Percentiles rank a stretch among this genome's conserved stretches.
Evolutionary conservation across 768 basidiomycete species (phyloP).

Genomic region (Tylopilus vinaceipallidus): DNA sequence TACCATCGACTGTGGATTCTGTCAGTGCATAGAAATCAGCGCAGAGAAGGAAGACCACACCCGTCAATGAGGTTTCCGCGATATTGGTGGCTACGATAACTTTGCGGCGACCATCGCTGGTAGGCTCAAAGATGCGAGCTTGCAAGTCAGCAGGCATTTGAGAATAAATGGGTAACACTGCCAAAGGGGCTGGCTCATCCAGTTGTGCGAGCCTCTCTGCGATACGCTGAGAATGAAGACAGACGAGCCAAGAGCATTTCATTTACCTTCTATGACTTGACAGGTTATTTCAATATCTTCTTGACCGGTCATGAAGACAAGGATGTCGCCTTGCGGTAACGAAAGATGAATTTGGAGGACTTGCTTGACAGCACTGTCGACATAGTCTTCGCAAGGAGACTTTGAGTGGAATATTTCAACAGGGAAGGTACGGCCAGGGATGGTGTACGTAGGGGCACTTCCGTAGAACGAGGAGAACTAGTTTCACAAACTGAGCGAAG

Average conservation of each 20-base stretch:
- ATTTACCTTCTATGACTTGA: constrained; percentile 83
- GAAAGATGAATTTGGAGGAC: constrained; percentile 96
- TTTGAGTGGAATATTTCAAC: constrained; percentile 96
- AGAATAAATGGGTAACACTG: constrained; percentile 97
- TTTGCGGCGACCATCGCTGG: constrained; percentile 90
- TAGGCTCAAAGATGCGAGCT: constrained; percentile 96
- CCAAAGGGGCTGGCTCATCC: constrained; percentile 84
- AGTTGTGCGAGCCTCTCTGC: constrained; percentile 88
- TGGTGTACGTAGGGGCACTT: constrained; percentile 91
- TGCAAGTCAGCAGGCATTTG: constrained; percentile 99
- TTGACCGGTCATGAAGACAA: constrained; percentile 99
- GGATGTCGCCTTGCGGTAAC: constrained; percentile 87
- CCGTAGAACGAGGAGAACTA: constrained; percentile 96
- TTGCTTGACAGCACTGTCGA: constrained; percentile 97
- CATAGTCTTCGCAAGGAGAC: constrained; percentile 98
- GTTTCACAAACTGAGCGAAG: neutral
- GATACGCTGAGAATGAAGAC: neutral
- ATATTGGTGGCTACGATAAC: constrained; percentile 99
- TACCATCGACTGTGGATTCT: constrained; percentile 78
- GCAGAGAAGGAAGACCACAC: constrained; percentile 36
- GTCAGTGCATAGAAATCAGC: constrained; percentile 4
- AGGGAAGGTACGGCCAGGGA: constrained; percentile 93
- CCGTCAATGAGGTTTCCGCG: constrained; percentile 95
- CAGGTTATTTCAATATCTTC: constrained; percentile 99
- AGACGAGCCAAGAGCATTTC: neutral